phyloP scores from a whole-genome alignment of 1,284 basidiomycete genomes.

The Trichosporon coremiiforme region DNA sequence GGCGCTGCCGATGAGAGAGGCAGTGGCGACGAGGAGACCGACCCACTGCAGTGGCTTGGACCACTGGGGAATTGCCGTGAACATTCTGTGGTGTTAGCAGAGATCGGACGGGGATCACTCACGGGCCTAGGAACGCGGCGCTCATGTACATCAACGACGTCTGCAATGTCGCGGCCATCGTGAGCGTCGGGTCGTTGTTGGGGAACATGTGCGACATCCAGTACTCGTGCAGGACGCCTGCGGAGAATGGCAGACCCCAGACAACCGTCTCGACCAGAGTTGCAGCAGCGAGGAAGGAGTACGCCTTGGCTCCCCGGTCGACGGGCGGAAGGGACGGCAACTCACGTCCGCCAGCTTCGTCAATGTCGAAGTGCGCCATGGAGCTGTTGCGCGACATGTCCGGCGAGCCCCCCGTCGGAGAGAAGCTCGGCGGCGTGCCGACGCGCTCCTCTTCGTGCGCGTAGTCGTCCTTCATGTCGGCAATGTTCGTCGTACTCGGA shows the following conservation, averaged over 20 bases:
- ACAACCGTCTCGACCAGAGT: conserved; percentile 50
- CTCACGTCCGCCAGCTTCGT: conserved; percentile 17
- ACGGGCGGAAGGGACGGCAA: conserved; percentile 42
- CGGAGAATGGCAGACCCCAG: conserved; percentile 53
- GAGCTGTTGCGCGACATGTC: background rate
- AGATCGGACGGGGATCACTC: background rate
- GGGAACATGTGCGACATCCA: conserved; percentile 51
- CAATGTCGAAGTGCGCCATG: conserved; percentile 10
- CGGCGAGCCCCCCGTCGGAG: background rate
- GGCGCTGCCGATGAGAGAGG: conserved; percentile 42
- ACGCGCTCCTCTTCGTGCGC: conserved; percentile 12
- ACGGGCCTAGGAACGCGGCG: conserved; percentile 25
- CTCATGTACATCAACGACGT: conserved; percentile 42
- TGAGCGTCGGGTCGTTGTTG: conserved; percentile 37
- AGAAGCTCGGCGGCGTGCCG: background rate
- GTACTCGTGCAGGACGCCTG: conserved; percentile 52
- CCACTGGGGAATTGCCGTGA: conserved; percentile 42
- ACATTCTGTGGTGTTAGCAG: conserved; percentile 30
- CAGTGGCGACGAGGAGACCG: conserved; percentile 38
- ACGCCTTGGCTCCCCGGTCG: conserved; percentile 50
- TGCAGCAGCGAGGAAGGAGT: conserved; percentile 50
- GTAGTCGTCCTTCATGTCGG: background rate
- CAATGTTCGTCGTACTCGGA: background rate
- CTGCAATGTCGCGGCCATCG: conserved; percentile 51
- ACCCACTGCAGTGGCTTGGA: conserved; percentile 37